Base-by-base conservation (phyloP, 1,139 yeast species). In the Pichia inconspicua region DNA sequence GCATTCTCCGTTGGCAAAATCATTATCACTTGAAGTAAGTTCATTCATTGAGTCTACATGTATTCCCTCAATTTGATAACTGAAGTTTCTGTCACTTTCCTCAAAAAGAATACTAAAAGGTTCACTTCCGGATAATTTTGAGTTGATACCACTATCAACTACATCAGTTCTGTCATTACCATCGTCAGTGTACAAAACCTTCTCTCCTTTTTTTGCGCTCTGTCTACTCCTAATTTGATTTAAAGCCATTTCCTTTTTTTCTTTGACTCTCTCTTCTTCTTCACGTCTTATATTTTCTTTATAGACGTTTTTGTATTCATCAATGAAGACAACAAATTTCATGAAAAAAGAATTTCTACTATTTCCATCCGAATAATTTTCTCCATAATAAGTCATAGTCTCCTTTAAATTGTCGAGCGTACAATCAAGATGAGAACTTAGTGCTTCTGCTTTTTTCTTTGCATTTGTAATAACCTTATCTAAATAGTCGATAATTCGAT, bases 381-480 rank as follows among this genome's bases (percentile, higher is more conserved):
- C 98, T 8, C 97, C 97, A 65, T 84, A 92, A 61, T 79, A 84
- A 45, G 70, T 70, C 92, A 92, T 82, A 45, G 87, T 68, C 43
- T 75, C 72, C 35, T 74, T 72, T 55, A 82, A 78, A 43, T 77
- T 82, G 3, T 68, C 64, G 40, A 77, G 63, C 0, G 92, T 78
- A 19, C 73, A 65, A 47, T 69, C 71, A 53, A 83, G 67, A 52
- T 82, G 90, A 14, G 72, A 68, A 43, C 74, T 76, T 45, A 92
- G 67, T 15, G 76, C 62, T 8, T 73, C 69, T 44, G 79, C 75
- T 64, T 84, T 86, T 44, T 70, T 68, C 45, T 78, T 73, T 0
- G 97, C 96, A 48, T 72, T 77, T 35, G 78, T 77, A 46, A 83
- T 66, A 7, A 86, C 78, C 25, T 70, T 71, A 1, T 64, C 58